A percentile compares a stretch with the other conserved stretches of the same genome.
Evolutionary conservation across 2,329 filamentous ascomycete genomes (phyloP).

Genomic region (Nothophaeocryptopus gaeumannii): DNA sequence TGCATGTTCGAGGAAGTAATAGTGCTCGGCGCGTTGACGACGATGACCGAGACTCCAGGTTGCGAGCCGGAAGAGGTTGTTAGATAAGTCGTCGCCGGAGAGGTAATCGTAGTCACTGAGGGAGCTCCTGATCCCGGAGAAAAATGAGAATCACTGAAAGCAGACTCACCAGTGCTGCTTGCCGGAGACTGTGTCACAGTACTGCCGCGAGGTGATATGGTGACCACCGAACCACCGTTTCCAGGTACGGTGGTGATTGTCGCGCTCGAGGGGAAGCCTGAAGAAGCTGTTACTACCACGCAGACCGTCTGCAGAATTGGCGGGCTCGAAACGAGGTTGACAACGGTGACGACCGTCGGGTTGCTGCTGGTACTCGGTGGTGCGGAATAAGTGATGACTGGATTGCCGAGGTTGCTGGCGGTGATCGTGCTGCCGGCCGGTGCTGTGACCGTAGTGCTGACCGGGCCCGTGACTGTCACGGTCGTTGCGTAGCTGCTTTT

Average conservation of each 20-base stretch:
- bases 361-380: constrained; percentile 8
- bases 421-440: neutral
- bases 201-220: neutral
- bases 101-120: constrained; percentile 2
- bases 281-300: constrained; percentile 16
- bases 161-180: neutral
- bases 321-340: constrained; percentile 14
- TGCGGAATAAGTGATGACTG: constrained; percentile 1
- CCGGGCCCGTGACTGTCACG: constrained; percentile 10
- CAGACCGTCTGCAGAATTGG: constrained; percentile 13
- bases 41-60: neutral
- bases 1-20: neutral
- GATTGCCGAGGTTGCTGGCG: neutral
- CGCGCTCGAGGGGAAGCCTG: constrained; percentile 8
- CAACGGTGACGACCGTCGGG: constrained; percentile 7
- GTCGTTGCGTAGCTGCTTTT: constrained; percentile 14
- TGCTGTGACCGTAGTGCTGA: constrained; percentile 1
- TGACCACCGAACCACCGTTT: neutral
- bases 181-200: neutral
- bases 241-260: neutral
- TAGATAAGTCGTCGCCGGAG: constrained; percentile 5
- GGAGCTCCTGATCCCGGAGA: neutral
- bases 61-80: constrained; percentile 3
- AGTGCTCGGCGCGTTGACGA: neutral
- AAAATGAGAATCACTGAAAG: neutral